These are phyloP conservation scores for Sphaerostilbella broomeana DNA, from an alignment of 2,329 filamentous ascomycete genomes.

Conservation along the genomic window DNA sequence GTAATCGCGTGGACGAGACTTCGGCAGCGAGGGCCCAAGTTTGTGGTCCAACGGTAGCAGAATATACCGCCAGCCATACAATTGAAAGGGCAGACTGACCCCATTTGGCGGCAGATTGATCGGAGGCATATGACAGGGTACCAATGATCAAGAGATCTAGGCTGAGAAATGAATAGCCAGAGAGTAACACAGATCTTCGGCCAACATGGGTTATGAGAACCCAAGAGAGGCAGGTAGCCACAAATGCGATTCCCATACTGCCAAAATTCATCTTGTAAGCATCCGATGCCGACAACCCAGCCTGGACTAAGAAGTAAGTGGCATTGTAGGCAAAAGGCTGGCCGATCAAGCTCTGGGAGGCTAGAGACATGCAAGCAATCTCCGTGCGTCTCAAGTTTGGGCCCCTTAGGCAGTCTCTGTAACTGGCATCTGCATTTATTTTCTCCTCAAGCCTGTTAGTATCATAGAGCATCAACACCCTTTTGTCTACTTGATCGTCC, in stretches of 20 bases:
- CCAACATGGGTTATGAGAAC: constrained; percentile 11
- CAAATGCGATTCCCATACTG: constrained; percentile 30
- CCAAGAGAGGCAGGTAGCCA: constrained; percentile 12
- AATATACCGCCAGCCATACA: constrained; percentile 14
- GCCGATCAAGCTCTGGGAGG: constrained; percentile 31
- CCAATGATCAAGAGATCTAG: constrained; percentile 11
- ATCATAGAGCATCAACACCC: constrained; percentile 5
- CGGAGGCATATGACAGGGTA: constrained; percentile 7
- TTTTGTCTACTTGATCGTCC: constrained; percentile 11
- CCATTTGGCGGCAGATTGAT: constrained; percentile 11
- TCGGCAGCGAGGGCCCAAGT: constrained; percentile 13
- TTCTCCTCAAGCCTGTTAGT: constrained; percentile 17
- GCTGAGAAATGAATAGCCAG: constrained; percentile 7
- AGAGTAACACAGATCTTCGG: constrained; percentile 10
- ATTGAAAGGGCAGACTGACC: constrained; percentile 16
- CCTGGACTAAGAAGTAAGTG: constrained; percentile 36
- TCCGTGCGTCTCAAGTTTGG: constrained; percentile 30
- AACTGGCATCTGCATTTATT: constrained; percentile 17
- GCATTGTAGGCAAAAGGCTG: constrained; percentile 33
- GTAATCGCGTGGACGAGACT: constrained; percentile 11
- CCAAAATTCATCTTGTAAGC: constrained; percentile 32
- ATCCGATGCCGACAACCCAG: constrained; percentile 22
- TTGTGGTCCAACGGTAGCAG: constrained; percentile 11
- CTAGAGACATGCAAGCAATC: constrained; percentile 31
- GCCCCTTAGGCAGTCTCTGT: constrained; percentile 34